Conservation (phyloP, 140 eudicot species). For the Cichorium intybus region DNA sequence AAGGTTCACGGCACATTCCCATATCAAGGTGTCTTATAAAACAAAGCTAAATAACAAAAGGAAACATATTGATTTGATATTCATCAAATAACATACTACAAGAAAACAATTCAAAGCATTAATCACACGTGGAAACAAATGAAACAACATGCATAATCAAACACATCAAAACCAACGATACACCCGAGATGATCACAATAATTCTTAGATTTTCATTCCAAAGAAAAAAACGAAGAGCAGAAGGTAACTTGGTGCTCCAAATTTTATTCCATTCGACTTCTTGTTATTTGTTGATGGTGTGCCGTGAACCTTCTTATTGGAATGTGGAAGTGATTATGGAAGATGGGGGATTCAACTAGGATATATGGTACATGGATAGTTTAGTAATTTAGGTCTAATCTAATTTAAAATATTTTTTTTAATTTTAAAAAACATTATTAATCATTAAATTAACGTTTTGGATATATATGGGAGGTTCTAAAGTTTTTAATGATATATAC, state of each 20-base stretch:
- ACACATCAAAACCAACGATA: not conserved
- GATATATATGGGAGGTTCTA: no score
- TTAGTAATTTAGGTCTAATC: no score
- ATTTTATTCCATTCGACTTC: conserved; percentile 41
- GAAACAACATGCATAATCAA: conserved; percentile 20
- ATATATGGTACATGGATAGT: no score
- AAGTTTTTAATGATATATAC: no score
- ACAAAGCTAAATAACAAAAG: not conserved
- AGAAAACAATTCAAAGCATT: not conserved
- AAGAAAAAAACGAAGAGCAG: conserved; percentile 18
- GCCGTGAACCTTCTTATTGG: no score
- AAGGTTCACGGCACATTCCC: no score
- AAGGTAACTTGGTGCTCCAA: conserved; percentile 28
- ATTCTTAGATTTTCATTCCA: conserved; percentile 21
- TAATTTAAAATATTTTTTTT: no score
- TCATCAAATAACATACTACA: not conserved
- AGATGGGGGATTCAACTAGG: no score
- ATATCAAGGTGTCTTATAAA: not conserved
- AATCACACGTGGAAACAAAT: conserved; percentile 16
- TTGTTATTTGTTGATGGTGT: conserved; percentile 39
- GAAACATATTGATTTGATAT: not conserved
- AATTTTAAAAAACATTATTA: no score
- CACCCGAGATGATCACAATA: conserved; percentile 6
- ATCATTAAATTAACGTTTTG: no score
- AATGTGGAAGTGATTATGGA: no score